Evolutionary conservation across 2,329 filamentous ascomycete species (phyloP), one percentile per base, ranked within the genome.

Genomic region (Uncinocarpus reesii): DNA sequence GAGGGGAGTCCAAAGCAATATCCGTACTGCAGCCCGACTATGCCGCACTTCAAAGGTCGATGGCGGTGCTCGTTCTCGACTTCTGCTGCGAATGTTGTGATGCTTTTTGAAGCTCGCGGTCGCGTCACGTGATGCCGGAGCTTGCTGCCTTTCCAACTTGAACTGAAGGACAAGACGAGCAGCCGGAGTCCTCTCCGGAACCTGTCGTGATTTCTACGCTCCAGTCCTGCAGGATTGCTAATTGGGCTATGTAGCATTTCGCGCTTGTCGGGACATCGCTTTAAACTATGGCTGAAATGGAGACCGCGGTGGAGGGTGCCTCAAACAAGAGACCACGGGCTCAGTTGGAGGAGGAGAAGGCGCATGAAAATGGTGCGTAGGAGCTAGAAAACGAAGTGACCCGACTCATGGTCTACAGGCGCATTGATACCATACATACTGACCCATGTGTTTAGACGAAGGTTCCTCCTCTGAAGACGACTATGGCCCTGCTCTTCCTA

Each of bases 401-500:
- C n/a, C n/a, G n/a, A n/a, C n/a, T n/a, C n/a, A n/a, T n/a, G n/a
- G n/a, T n/a, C n/a, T n/a, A n/a, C n/a, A n/a, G n/a, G n/a, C n/a
- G n/a, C n/a, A n/a, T n/a, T 28, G 11, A 21, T 11, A 26, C 29
- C 8, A 32, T 8, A 28, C 13, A 10, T 34, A 13, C 32, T 45
- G 32, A 45, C 3, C 13, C 3, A 7, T 16, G 5, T 21, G 11
- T 24, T 18, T 50, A 54, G 52, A 23, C 35, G 49, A 45, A 76
- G 79, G 79, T 46, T 80, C 77, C 59, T 93, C 86, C 29, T 90
- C 85, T 2, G 84, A 87, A 59, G 88, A 95, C 69, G 89, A 94
- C 62, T 92, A 95, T 71, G 92, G 92, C 36, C 92, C 92, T 23
- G 84, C 90, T 57, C 78, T 96, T 24, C 90, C 92, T 36, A 84